Evolutionary conservation across 1,139 yeast genomes (phyloP), one percentile per base, ranked within the genome.

Genomic region (Scheffersomyces cryptocercus): DNA sequence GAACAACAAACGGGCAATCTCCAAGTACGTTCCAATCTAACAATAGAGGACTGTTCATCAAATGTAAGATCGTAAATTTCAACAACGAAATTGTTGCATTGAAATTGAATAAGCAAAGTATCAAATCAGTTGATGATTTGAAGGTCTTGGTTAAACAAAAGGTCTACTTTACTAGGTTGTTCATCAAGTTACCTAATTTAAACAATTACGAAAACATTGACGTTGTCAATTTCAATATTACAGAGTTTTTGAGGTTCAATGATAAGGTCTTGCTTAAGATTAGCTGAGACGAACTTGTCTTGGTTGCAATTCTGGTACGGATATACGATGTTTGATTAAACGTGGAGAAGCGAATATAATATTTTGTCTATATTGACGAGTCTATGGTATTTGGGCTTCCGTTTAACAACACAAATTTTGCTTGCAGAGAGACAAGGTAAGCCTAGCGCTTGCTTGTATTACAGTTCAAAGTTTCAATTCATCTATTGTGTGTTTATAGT

Each of bases 31-130:
- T 20, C n/a, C 35, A 31, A 10, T 14, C 32, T 16, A 26, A 14
- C 11, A 13, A 26, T n/a, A 29, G 20, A 14, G 29, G 24, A 12
- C 39, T 36, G 32, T 28, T 28, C 37, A 51, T 67, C 41, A 61
- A 62, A 42, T 62, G 73, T 46, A 67, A 66, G 47, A 58, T 71
- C 12, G 50, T 59, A 35, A 64, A 64, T 28, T 59, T 51, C 28
- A 59, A 63, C 29, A 55, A 62, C 40, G 71, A 65, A 38, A 57
- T 62, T 16, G 46, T 70, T 10, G 65, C 68, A 2, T 45, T 68
- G 8, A 59, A 62, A 30, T 45, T 69, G 16, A 56, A 60, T 40
- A 65, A 65, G 46, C 41, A 52, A 12, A 63, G 59, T 35, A 54
- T 69, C 13, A 50, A 53, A 20, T 53, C 60, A 4, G 44, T 65